Conservation (phyloP, 129 eudicot genomes). For the Saussurea involucrata region DNA sequence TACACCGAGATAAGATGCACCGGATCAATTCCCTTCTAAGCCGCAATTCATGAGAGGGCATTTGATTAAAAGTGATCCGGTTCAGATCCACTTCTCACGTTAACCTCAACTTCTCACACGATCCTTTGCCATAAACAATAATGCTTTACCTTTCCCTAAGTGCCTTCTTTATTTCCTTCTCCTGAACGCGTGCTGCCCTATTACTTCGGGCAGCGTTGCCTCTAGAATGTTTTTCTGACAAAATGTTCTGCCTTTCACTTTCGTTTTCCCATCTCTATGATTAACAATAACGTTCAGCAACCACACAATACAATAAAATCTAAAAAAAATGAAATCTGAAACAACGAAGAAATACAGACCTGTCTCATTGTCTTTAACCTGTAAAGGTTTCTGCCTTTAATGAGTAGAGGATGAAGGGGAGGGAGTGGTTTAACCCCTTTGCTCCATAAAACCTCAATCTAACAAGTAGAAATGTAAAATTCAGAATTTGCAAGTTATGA, state of each 20-base stretch:
- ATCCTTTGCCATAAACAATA: background rate
- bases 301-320: background rate
- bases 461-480: background rate
- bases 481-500: background rate
- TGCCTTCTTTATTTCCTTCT: conserved; percentile 45
- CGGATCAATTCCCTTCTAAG: too few species aligned
- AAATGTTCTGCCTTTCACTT: conserved; percentile 55
- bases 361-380: conserved; percentile 75
- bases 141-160: conserved; percentile 37
- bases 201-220: conserved; percentile 59
- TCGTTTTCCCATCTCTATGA: conserved; percentile 86
- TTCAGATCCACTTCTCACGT: too few species aligned
- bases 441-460: conserved; percentile 97
- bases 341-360: conserved; percentile 27
- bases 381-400: conserved; percentile 90
- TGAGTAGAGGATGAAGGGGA: conserved; percentile 85
- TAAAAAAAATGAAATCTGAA: background rate
- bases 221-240: conserved; percentile 71
- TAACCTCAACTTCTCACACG: too few species aligned
- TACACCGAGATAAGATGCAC: too few species aligned
- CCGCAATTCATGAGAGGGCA: too few species aligned
- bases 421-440: conserved; percentile 80
- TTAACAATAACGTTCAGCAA: conserved; percentile 5
- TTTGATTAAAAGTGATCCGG: too few species aligned
- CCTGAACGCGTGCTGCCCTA: conserved; percentile 68